phyloP scores from a whole-genome alignment of 805 yeast genomes.

The Wickerhamiella lipophila region DNA sequence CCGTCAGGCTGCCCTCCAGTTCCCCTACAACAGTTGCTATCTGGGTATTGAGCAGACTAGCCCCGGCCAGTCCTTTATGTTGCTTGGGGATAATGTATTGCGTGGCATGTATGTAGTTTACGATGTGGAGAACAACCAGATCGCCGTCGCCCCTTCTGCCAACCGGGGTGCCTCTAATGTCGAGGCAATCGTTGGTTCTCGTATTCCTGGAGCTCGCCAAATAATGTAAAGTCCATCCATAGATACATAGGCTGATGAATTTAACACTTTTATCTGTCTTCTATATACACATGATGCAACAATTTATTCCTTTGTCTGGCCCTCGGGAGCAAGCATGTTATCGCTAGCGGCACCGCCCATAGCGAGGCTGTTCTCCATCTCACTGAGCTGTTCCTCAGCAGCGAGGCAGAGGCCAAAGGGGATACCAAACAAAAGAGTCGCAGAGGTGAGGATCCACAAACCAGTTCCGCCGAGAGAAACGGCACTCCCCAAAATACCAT shows the following conservation, averaged over 20 bases:
- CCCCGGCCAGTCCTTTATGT: conserved; percentile 27
- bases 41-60: conserved; percentile 24
- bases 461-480: conserved; percentile 56
- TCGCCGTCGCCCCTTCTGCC: conserved; percentile 39
- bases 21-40: conserved; percentile 30
- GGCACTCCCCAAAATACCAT: conserved; percentile 34
- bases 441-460: conserved; percentile 76
- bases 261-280: no score
- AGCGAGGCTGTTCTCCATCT: conserved; percentile 53
- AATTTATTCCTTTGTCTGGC: conserved; percentile 4
- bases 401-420: conserved; percentile 83
- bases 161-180: conserved; percentile 19
- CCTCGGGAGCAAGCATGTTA: conserved; percentile 11
- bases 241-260: no score
- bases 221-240: no score
- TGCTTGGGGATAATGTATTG: conserved; percentile 51
- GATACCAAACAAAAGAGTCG: conserved; percentile 76
- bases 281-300: not conserved
- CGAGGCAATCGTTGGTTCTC: conserved; percentile 22
- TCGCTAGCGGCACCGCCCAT: conserved; percentile 3
- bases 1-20: conserved; percentile 22
- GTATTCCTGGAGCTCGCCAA: conserved; percentile 18
- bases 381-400: conserved; percentile 85
- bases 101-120: conserved; percentile 50
- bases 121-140: conserved; percentile 43